Base-by-base conservation (phyloP, 2,329 filamentous ascomycete species). In the Orbilia javanica region DNA sequence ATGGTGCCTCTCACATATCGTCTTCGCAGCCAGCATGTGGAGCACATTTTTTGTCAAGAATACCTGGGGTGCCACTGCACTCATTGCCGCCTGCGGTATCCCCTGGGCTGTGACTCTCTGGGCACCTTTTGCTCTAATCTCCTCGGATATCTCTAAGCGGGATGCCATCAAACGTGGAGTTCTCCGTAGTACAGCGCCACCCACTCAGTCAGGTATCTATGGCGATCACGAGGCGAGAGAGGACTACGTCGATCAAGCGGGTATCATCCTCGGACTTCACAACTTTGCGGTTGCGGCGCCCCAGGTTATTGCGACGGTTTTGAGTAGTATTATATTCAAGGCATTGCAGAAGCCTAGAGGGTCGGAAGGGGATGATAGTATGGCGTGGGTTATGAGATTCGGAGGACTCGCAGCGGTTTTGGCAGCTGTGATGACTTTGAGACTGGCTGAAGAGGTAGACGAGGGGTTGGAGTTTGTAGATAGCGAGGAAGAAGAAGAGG, bases 111-210 rank as follows among this genome's bases (percentile, higher is more conserved):
- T 97, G 82, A 94, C 94, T 1, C 89, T 96, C 27, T 98, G 95
- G 95, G 95, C 94, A 0, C 95, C 95, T 0, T 98, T 95, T 86
- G 94, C 95, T 44, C 92, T 98, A 81, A 97, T 98, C 83, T 94
- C 93, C 53, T 93, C 93, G 4, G 95, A 98, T 84, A 94, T 98
- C 79, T 92, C 92, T 78, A 92, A 91, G 77, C 90, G 93, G 4
- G 93, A 97, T 82, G 90, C 91, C 27, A 88, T 90, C 57, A 86
- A 88, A 64, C 87, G 89, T 22, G 69, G 75, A 0, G 53, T 73
- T n/a, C 53, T 79, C n/a, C 44, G 70, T 4, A 79, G 69, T 44
- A 39, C 63, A 0, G 52, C 64, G 0, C 75, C 57, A 39, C 52
- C 50, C 1, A 77, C 66, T 7, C 65, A 66, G 2, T 77, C 64